Base-by-base conservation (phyloP, 441 rosid genomes). In the Monsonia emarginata region DNA sequence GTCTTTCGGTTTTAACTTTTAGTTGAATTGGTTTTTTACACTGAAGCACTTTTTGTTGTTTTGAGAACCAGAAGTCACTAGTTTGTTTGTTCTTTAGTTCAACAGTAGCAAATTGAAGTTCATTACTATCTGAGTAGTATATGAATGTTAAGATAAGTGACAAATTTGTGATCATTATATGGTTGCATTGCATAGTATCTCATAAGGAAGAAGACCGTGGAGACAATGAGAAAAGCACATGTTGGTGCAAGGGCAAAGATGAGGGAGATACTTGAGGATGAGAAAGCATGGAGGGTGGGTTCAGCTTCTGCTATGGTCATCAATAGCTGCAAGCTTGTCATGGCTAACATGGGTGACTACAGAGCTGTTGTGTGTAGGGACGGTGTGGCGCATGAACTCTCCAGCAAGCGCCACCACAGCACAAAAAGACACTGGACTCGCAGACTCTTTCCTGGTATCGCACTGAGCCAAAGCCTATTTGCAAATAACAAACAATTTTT, bases 321-420 rank as follows among this genome's bases (percentile, higher is more conserved):
- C 73, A 86, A 86, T 64, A 89, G 95, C 42, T 89, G 81, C 68
- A 85, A 78, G 81, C 82, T 90, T 38, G 85, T 80, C 19, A 75
- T 80, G 52, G 91, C 91, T 31, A 81, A 79, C 79, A 80, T 88
- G 65, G 91, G 93, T 13, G 83, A 75, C 68, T 78, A 86, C 21
- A 76, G 76, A 79, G 87, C 80, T 58, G 87, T 90, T 22, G 70
- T 88, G 9, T 88, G 93, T 21, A 80, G 75, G 79, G 81, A 81
- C 34, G 93, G 95, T 3, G 74, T 81, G 65, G 95, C 93, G 75
- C 67, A 82, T 83, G 83, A 86, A 64, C 63, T 80, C 10, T 62
- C 71, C 46, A 76, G 61, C 30, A 79, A 78, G 71, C 75, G 57
- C 44, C 74, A 54, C 65, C 77, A 40, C 61, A 8, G 75, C 0